Base-by-base conservation (phyloP, 257 asterid genomes). In the Buddleja alternifolia region DNA sequence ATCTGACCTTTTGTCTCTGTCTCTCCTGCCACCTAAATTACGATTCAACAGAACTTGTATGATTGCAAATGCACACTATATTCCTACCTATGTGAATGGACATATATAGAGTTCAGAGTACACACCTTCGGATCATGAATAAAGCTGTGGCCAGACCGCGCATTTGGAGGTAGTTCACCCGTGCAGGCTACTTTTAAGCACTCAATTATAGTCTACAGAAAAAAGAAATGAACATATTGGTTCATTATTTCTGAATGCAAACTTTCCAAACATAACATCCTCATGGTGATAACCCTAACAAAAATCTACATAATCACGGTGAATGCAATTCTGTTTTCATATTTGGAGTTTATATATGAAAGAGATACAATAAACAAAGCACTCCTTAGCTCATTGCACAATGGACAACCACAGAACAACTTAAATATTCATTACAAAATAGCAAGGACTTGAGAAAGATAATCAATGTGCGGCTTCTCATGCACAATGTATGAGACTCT, bases 1-100 rank as follows among this genome's bases (percentile, higher is more conserved):
- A 94, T 94, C 84, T 94, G 99, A 54, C 96, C 97, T 73, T 94
- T 94, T 14, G 99, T 94, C 87, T 94, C 99, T 4, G 97, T 94
- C 86, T 94, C 99, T 70, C 97, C 97, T 3, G 99, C 96, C 81
- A 91, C 97, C 99, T 93, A 65, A 75, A 60, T 48, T 62, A 72
- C 29, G 41, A 62, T 61, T 62, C 66, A 63, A 24, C 55, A 73
- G 60, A 66, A 44, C 36, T 63, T 48, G 32, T 15, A 74, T 15
- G 23, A 25, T 36, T 56, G 58, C 69, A 68, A 60, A 12, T 10
- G 19, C 15, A 37, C 0, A 9, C 47, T 56, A 45, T 2, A 10
- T 57, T 36, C 9, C 63, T 19, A 48, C 25, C 29, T 50, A 63
- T 37, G 12, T 16, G 37, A 24, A 65, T 34, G 10, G 3, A 6